Evolutionary conservation across 148 eudicot genomes (phyloP), one percentile per base, ranked within the genome.

Genomic region (Hydrangea macrophylla): DNA sequence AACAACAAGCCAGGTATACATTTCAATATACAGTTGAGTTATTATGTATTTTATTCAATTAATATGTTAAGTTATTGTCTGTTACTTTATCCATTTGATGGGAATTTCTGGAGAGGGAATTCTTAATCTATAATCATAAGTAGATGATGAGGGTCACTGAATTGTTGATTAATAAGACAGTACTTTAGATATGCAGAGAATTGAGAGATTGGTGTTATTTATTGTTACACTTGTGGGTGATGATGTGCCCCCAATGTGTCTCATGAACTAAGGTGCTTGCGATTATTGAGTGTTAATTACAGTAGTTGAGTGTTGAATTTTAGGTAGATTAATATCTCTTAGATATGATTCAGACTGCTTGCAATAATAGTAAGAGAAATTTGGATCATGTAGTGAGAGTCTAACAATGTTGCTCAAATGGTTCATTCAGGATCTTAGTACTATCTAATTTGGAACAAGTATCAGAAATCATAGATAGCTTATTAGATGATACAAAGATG

Each of bases 1-100:
- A 40, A 55, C 7, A 61, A 61, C 12, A 50, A 31, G 32, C 48
- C 45, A 50, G 78, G 82, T 79, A 69, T 36, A 32, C 0, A 7
- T 22, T 1, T n/a, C n/a, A n/a, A n/a, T n/a, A n/a, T n/a, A n/a
- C 62, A 6, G 3, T 44, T 9, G n/a, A 5, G 23, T 24, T 35
- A 26, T 18, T n/a, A n/a, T n/a, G n/a, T n/a, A n/a, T n/a, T n/a
- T n/a, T n/a, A n/a, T n/a, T n/a, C n/a, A n/a, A n/a, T n/a, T n/a
- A n/a, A n/a, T n/a, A n/a, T n/a, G n/a, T n/a, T n/a, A n/a, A n/a
- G n/a, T n/a, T n/a, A n/a, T n/a, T 32, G 50, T 5, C 18, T 30
- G 1, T n/a, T 6, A 28, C 10, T 32, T 7, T 18, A 10, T 36
- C 7, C n/a, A 31, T 30, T 9, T 54, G 2, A 44, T 13, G 35